Evolutionary conservation across 768 basidiomycete species (phyloP), one percentile per base, ranked within the genome.

Genomic region (Trametes sanguinea): DNA sequence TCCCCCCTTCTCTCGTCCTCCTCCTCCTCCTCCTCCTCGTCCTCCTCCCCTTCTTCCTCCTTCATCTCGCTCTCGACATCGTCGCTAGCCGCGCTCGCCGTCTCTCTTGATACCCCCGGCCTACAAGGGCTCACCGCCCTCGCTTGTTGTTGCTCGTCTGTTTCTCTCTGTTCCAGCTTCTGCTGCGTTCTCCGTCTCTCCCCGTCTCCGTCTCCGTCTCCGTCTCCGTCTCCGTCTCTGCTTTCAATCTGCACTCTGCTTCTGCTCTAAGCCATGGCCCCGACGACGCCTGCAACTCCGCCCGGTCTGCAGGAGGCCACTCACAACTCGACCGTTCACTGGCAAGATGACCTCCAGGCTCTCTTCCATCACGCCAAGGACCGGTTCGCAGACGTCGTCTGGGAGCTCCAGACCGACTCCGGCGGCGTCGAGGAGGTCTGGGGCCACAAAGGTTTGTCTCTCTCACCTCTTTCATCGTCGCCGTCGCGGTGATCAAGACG

Each of bases 351-450:
- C 76, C 82, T 98, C 4, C 82, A 85, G 60, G 69, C 80, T 6
- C 83, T 98, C 43, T 95, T 94, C 74, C 81, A 82, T 65, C 80
- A 87, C 55, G 89, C 94, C n/a, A 90, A 90, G 74, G 92, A 95
- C 63, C 82, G 93, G 59, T 98, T 95, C 70, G 90, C 92, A n/a
- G 96, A 98, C 76, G 94, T 98, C 53, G 86, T 93, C n/a, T 98
- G 96, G 95, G 86, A 88, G 72, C 79, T 88, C 17, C 82, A 82
- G 53, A 80, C 81, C 62, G 78, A 75, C 56, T 69, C 75, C 52
- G 81, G 82, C 59, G 68, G 64, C 2, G 67, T 70, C 3, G 86
- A 84, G 14, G 79, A 81, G 51, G 86, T 97, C 30, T 97, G 91
- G 88, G 95, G 92, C 4, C 96, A 98, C 75, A 96, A 98, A 85